phyloP scores from a whole-genome alignment of 768 basidiomycete genomes.

The Phylloporus arenicola region DNA sequence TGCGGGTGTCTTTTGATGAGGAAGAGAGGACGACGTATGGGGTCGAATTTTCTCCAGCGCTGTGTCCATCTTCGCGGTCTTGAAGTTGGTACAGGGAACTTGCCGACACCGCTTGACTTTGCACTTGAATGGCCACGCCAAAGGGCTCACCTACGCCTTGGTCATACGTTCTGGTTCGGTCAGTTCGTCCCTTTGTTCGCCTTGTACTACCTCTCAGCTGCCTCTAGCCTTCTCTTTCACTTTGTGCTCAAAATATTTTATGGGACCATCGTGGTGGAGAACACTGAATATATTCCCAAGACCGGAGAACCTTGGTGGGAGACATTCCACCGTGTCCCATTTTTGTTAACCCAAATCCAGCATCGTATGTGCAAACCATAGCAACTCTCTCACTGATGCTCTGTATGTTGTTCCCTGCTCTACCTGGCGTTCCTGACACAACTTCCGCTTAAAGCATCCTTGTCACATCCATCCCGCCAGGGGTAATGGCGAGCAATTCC shows the following conservation, averaged over 20 bases:
- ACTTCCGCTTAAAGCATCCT: constrained; percentile 46
- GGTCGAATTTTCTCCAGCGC: constrained; percentile 82
- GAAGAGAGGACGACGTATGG: constrained; percentile 72
- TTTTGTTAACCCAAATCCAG: constrained; percentile 33
- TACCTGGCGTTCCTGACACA: not conserved
- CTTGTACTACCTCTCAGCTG: not conserved
- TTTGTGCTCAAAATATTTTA: constrained; percentile 91
- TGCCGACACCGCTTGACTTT: constrained; percentile 4
- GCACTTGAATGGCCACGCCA: constrained; percentile 23
- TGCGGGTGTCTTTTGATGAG: constrained; percentile 88
- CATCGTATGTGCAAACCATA: constrained; percentile 82
- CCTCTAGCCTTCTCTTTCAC: constrained; percentile 57
- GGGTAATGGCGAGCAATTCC: constrained; percentile 36
- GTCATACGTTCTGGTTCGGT: constrained; percentile 70
- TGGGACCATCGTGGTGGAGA: constrained; percentile 82
- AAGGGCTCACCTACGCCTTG: constrained; percentile 45
- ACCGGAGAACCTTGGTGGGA: constrained; percentile 71
- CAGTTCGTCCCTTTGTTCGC: constrained; percentile 5
- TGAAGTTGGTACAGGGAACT: too few species aligned
- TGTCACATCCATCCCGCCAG: constrained; percentile 65
- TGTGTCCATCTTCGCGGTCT: constrained; percentile 44
- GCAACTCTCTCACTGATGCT: constrained; percentile 82
- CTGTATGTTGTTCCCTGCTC: constrained; percentile 45
- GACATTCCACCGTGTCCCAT: not conserved
- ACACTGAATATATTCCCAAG: constrained; percentile 61